Evolutionary conservation across 192 early-diverging fungal genomes (phyloP), one percentile per base, ranked within the genome.

Genomic region (Backusella liffmaniae): DNA sequence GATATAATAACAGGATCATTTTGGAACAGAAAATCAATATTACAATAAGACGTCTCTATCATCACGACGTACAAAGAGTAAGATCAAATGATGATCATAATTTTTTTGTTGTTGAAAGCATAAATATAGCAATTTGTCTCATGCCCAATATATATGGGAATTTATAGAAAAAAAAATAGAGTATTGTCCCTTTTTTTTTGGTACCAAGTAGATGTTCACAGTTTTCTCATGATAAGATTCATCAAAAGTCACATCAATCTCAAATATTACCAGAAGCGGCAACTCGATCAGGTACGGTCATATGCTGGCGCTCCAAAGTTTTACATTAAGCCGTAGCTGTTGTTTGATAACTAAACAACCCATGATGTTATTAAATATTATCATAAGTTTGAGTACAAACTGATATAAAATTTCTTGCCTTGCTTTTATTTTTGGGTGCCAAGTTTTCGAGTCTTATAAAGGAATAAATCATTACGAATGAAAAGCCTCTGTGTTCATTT

Each of bases 231-330:
- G 56, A 62, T 62, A 62, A 62, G n/a, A 29, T 29, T 29, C 4
- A 39, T 62, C 23, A 62, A 62, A 32, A 62, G 56, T 62, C 56
- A 26, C 56, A 62, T 62, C 56, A 62, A 26, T 62, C 56, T 62
- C 56, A 29, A 62, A 29, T 26, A 29, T 59, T 59, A 23, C 56
- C 12, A 26, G 56, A 29, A 59, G 23, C 7, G 56, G 56, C 10
- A 59, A 4, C 23, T 26, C 56, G 8, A 59, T 62, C 56, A 62
- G 56, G 21, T 29, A 62, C 2, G 3, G 23, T 62, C 56, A 62
- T 23, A 13, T 62, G 56, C 26, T 12, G 23, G 29, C 4, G 23
- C n/a, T 29, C 21, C 2, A 26, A 62, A 62, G 12, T 29, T 49
- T 10, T 62, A 26, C 21, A 62, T 62, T 10, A 62, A 23, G 9